Percentiles rank a stretch among this genome's conserved stretches.
Conservation (phyloP, 2,329 filamentous ascomycete species). For the Drechslerella dactyloides region DNA sequence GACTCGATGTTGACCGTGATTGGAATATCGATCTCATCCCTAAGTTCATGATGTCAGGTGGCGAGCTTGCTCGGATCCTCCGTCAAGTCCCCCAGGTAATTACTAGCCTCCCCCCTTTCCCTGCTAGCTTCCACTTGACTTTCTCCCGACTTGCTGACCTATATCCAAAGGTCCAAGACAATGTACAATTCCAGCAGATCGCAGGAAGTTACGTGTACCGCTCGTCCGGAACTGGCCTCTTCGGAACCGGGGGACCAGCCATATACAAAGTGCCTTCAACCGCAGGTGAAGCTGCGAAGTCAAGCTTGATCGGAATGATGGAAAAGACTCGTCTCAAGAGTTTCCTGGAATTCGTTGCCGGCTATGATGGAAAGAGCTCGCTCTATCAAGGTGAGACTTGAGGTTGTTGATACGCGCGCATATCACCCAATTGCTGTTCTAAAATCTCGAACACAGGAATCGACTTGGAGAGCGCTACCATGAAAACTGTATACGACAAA, state of each 20-base stretch:
- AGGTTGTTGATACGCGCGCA: background rate
- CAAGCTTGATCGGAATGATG: slow-evolving; percentile 93
- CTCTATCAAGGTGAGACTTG: slow-evolving; percentile 28
- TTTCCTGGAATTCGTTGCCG: slow-evolving; percentile 60
- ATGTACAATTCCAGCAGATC: slow-evolving; percentile 58
- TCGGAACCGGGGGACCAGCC: slow-evolving; percentile 8
- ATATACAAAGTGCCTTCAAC: slow-evolving; percentile 85
- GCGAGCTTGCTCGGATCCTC: slow-evolving; percentile 97
- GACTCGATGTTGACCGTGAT: slow-evolving; percentile 45
- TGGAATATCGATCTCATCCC: slow-evolving; percentile 99
- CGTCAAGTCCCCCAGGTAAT: slow-evolving; percentile 83
- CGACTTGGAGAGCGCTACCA: slow-evolving; percentile 77
- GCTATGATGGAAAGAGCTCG: slow-evolving; percentile 51
- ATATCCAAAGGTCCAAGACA: slow-evolving; percentile 47
- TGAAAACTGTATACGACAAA: slow-evolving; percentile 99
- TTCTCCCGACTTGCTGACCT: background rate
- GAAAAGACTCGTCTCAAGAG: slow-evolving; percentile 97
- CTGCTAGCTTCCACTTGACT: background rate
- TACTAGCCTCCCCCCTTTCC: background rate
- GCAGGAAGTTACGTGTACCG: slow-evolving; percentile 97
- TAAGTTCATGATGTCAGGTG: slow-evolving; percentile 98
- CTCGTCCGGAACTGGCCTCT: slow-evolving; percentile 65
- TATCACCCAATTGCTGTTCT: slow-evolving; percentile 7
- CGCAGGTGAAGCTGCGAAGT: slow-evolving; percentile 85
- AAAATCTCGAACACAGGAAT: slow-evolving; percentile 66